Evolutionary conservation across 805 yeast genomes (phyloP).

Genomic region (Jamesozyma spencerorum): DNA sequence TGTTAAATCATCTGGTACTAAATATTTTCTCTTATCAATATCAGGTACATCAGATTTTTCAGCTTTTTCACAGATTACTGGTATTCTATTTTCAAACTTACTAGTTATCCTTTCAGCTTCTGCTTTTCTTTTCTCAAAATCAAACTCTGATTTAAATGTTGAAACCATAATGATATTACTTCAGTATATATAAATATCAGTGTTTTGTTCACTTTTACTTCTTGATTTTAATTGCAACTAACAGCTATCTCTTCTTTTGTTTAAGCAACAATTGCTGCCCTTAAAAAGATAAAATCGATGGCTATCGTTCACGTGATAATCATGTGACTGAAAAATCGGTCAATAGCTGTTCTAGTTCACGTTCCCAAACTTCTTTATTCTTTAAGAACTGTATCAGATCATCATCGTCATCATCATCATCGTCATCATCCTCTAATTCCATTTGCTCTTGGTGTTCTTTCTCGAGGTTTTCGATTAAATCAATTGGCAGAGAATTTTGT

Average conservation of each 20-base stretch:
- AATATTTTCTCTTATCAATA: slow-evolving; percentile 91
- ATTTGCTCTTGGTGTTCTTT: slow-evolving; percentile 11
- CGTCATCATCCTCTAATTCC: slow-evolving; percentile 23
- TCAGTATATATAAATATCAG: too few relatives aligned
- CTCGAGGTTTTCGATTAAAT: slow-evolving; percentile 14
- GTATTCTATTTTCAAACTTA: slow-evolving; percentile 85
- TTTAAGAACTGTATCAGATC: slow-evolving; percentile 16
- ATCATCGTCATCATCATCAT: too few relatives aligned
- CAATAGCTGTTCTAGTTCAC: slow-evolving; percentile 16
- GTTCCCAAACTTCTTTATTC: slow-evolving; percentile 11
- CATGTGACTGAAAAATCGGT: slow-evolving; percentile 6
- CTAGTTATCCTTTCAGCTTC: slow-evolving; percentile 86
- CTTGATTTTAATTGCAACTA: too few relatives aligned
- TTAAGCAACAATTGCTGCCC: not conserved
- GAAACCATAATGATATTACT: slow-evolving; percentile 21
- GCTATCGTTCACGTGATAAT: not conserved
- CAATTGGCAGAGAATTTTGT: slow-evolving; percentile 14
- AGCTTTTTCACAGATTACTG: slow-evolving; percentile 93
- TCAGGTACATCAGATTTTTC: slow-evolving; percentile 94
- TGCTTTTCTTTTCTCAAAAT: slow-evolving; percentile 90
- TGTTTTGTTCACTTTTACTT: too few relatives aligned
- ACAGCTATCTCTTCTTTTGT: not conserved
- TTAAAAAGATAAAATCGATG: not conserved
- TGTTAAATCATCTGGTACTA: slow-evolving; percentile 91
- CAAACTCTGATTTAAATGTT: slow-evolving; percentile 53